Conservation (phyloP, 2,329 filamentous ascomycete genomes). For the Penicillium sp. region DNA sequence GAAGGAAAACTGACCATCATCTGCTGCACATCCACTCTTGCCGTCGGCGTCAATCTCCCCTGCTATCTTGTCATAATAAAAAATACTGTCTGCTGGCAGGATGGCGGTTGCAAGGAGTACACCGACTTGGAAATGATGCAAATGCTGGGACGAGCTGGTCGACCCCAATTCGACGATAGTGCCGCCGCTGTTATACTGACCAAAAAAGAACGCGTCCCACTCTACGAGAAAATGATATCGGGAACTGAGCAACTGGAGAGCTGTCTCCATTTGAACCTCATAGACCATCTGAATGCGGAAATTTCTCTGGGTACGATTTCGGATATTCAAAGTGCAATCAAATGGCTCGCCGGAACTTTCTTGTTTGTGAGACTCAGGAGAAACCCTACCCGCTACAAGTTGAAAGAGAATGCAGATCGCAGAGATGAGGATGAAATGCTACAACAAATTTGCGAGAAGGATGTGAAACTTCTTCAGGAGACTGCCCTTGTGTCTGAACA, state of each 20-base stretch:
- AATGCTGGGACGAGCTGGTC: conserved; percentile 79
- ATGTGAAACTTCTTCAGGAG: conserved; percentile 63
- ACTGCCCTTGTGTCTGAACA: conserved; percentile 52
- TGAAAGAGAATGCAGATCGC: conserved; percentile 51
- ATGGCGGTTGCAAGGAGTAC: conserved; percentile 63
- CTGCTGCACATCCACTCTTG: conserved; percentile 81
- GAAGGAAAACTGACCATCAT: conserved; percentile 72
- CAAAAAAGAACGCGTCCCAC: conserved; percentile 56
- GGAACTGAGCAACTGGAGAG: conserved; percentile 74
- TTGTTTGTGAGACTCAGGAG: conserved; percentile 68
- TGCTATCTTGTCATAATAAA: conserved; percentile 82
- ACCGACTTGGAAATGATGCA: conserved; percentile 84
- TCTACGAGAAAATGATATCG: conserved; percentile 70
- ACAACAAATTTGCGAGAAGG: conserved; percentile 65
- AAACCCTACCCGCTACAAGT: conserved; percentile 67
- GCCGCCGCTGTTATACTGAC: conserved; percentile 80
- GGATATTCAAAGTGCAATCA: conserved; percentile 61
- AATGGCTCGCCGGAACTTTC: conserved; percentile 75
- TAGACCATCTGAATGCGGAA: conserved; percentile 82
- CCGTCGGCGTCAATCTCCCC: conserved; percentile 78
- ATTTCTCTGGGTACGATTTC: conserved; percentile 71
- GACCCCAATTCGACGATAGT: conserved; percentile 75
- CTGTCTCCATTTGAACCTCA: conserved; percentile 70
- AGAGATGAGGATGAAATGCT: conserved; percentile 60
- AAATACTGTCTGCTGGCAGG: conserved; percentile 66